Percentiles rank a stretch among this genome's conserved stretches.
phyloP scores from a whole-genome alignment of 352 stramenopile species.

The Phytophthora crassamura region DNA sequence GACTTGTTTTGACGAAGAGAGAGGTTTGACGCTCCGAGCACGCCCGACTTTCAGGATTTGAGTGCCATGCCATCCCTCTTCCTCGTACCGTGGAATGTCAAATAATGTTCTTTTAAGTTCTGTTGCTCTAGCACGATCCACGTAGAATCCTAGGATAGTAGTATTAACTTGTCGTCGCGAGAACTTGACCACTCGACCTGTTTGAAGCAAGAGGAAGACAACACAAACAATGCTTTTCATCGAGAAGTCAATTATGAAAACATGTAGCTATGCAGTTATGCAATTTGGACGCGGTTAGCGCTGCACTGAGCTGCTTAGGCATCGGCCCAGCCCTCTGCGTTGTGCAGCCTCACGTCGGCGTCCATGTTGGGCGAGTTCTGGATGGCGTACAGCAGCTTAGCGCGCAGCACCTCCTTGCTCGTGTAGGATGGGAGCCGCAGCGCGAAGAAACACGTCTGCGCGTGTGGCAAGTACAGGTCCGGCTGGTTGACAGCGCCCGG shows the following conservation, averaged over 20 bases:
- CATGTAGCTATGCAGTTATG: conserved; percentile 19
- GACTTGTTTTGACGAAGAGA: too few relatives aligned
- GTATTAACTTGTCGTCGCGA: too few relatives aligned
- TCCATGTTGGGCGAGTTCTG: conserved; percentile 97
- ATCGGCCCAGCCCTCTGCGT: conserved; percentile 91
- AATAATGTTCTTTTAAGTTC: too few relatives aligned
- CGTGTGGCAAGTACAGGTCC: conserved; percentile 95
- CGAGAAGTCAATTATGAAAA: conserved; percentile 2
- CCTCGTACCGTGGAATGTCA: too few relatives aligned
- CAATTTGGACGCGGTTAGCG: conserved; percentile 11
- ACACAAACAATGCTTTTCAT: conserved; percentile 6
- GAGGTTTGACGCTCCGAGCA: too few relatives aligned
- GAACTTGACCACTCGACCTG: too few relatives aligned
- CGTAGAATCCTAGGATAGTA: too few relatives aligned
- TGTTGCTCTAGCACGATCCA: too few relatives aligned
- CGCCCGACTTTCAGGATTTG: too few relatives aligned
- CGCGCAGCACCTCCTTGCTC: conserved; percentile 84
- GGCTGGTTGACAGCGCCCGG: conserved; percentile 73
- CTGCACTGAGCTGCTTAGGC: conserved; percentile 44
- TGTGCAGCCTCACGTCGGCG: conserved; percentile 91
- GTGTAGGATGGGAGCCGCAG: conserved; percentile 96
- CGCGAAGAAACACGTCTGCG: conserved; percentile 99
- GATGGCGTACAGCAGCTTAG: conserved; percentile 93
- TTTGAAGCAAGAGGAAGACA: neutral
- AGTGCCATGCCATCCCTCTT: too few relatives aligned